Percentiles rank a stretch among this genome's conserved stretches.
phyloP scores from a whole-genome alignment of 1,284 basidiomycete species.

The Rhodotorula sp. region DNA sequence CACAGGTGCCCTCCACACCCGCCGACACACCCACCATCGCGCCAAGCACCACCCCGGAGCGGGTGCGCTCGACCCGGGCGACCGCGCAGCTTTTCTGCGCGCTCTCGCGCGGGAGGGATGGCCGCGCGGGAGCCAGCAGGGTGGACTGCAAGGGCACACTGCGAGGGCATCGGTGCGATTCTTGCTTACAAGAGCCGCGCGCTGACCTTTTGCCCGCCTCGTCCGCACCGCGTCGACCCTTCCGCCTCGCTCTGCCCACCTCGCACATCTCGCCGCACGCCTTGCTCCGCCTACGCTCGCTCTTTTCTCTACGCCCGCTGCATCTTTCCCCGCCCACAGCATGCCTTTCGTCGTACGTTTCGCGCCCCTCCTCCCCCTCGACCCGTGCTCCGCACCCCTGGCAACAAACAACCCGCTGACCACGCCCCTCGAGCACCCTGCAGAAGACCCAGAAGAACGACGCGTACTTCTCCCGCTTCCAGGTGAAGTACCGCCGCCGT shows the following conservation, averaged over 20 bases:
- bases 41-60: neutral
- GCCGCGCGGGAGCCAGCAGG: no score
- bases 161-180: no score
- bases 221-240: no score
- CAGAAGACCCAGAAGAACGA: conserved; percentile 55
- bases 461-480: conserved; percentile 96
- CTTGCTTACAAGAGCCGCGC: no score
- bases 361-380: neutral
- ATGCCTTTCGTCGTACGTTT: conserved; percentile 1
- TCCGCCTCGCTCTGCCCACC: no score
- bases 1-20: no score
- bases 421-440: neutral
- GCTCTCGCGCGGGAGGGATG: no score
- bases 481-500: conserved; percentile 57
- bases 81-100: neutral
- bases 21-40: no score
- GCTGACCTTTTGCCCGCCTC: no score
- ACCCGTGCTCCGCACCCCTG: neutral
- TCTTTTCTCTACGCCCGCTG: no score
- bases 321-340: neutral
- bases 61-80: neutral
- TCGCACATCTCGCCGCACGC: neutral
- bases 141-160: no score
- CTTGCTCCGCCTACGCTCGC: neutral
- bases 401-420: neutral